Evolutionary conservation across 345 rosid species (phyloP).

Genomic region (Brassica carinata): DNA sequence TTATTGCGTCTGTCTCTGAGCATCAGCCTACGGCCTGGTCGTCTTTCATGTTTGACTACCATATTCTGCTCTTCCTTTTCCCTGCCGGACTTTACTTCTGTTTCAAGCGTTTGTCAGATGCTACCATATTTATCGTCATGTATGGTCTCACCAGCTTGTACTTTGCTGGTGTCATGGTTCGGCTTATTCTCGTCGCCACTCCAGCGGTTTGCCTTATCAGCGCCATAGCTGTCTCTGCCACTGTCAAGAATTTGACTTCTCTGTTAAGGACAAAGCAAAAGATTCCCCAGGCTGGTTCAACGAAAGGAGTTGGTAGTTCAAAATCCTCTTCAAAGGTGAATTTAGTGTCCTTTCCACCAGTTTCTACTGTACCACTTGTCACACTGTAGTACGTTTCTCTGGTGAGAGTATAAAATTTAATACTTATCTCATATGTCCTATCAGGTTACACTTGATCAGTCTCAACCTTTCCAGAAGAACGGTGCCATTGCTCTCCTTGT

Average conservation of each 20-base stretch:
- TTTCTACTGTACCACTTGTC: background rate
- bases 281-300: slow-evolving; percentile 59
- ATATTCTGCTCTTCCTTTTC: slow-evolving; percentile 94
- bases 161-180: slow-evolving; percentile 99
- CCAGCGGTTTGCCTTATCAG: slow-evolving; percentile 97
- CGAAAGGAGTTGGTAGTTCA: slow-evolving; percentile 66
- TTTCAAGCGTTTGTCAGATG: slow-evolving; percentile 93
- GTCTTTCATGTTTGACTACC: slow-evolving; percentile 98
- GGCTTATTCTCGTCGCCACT: slow-evolving; percentile 94
- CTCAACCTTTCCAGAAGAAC: slow-evolving; percentile 92
- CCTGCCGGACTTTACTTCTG: slow-evolving; percentile 99
- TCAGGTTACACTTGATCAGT: slow-evolving; percentile 83
- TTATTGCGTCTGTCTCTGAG: slow-evolving; percentile 99
- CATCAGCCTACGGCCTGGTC: slow-evolving; percentile 99
- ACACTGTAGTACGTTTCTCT: background rate
- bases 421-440: slow-evolving; percentile 23
- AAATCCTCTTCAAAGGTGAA: slow-evolving; percentile 89
- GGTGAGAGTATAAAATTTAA: background rate
- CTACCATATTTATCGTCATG: slow-evolving; percentile 96
- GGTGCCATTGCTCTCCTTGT: slow-evolving; percentile 85
- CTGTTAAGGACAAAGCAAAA: slow-evolving; percentile 75
- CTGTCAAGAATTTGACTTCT: slow-evolving; percentile 77
- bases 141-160: slow-evolving; percentile 99
- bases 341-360: background rate
- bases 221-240: slow-evolving; percentile 96